phyloP scores from a whole-genome alignment of 805 yeast genomes.

The Saccharomycopsis sp. region DNA sequence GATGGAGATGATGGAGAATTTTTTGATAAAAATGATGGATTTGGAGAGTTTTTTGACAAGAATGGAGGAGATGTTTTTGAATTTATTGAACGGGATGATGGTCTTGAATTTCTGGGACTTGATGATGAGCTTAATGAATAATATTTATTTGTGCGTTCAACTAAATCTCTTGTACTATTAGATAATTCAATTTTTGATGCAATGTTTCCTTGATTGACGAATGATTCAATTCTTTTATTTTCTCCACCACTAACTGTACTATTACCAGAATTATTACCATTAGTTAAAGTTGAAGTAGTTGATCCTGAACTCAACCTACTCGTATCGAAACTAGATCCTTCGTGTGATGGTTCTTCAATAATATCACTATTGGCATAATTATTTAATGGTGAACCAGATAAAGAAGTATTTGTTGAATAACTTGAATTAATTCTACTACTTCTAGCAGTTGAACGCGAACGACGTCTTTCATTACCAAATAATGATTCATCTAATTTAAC shows the following conservation, averaged over 20 bases:
- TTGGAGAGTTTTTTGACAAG: no score
- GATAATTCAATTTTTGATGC: neutral
- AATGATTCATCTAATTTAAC: constrained; percentile 15
- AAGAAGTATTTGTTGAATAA: neutral
- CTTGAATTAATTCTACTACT: neutral
- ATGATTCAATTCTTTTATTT: no score
- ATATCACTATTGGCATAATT: neutral
- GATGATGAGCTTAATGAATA: constrained; percentile 1
- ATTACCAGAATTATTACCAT: neutral
- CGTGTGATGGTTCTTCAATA: neutral
- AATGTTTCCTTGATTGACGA: no score
- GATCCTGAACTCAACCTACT: neutral
- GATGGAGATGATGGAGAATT: no score
- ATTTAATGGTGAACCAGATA: no score
- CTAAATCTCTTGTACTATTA: constrained; percentile 7
- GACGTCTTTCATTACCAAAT: constrained; percentile 1
- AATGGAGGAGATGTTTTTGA: no score
- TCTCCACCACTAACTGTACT: neutral
- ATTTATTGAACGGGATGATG: no score
- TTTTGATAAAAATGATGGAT: no score
- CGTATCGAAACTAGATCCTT: neutral
- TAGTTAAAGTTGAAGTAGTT: neutral
- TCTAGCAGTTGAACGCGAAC: neutral
- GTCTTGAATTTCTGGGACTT: no score
- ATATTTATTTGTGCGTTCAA: constrained; percentile 11